Percentiles rank a stretch among this genome's conserved stretches.
Evolutionary conservation across 2,329 filamentous ascomycete species (phyloP).

Genomic region (Cercospora beticola): DNA sequence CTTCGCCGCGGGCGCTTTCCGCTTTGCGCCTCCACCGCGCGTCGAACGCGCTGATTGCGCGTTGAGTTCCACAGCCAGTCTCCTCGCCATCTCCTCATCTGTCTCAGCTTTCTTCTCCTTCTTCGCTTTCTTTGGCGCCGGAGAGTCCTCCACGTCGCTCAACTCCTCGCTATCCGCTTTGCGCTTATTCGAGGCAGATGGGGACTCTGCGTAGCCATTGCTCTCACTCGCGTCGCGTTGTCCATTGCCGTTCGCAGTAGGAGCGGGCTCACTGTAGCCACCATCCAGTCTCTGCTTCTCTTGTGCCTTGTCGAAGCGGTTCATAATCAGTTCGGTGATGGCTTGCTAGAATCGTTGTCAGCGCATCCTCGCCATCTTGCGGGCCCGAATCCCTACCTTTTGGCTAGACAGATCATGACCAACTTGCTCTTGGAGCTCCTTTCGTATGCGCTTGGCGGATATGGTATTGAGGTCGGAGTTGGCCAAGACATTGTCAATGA

Average conservation of each 20-base stretch:
- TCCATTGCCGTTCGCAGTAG: conserved; percentile 39
- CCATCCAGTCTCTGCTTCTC: conserved; percentile 20
- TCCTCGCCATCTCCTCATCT: conserved; percentile 82
- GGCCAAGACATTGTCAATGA: conserved; percentile 63
- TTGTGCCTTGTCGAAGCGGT: conserved; percentile 52
- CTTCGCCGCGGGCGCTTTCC: conserved; percentile 59
- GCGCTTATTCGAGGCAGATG: conserved; percentile 42
- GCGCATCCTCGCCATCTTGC: background rate
- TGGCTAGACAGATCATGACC: conserved; percentile 61
- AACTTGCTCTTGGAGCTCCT: conserved; percentile 60
- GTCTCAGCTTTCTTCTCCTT: conserved; percentile 69
- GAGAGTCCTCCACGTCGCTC: conserved; percentile 44
- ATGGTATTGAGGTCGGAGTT: conserved; percentile 63
- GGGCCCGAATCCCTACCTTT: conserved; percentile 50
- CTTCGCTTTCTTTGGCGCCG: conserved; percentile 39
- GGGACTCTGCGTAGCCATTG: conserved; percentile 19
- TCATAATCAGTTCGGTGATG: conserved; percentile 50
- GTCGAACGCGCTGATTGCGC: conserved; percentile 67
- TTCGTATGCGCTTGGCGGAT: conserved; percentile 65
- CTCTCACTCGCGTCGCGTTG: conserved; percentile 19
- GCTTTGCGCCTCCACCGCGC: conserved; percentile 63
- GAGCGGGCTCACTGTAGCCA: conserved; percentile 39
- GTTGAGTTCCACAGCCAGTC: conserved; percentile 91
- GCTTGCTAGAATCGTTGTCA: conserved; percentile 38
- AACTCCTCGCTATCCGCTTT: conserved; percentile 42